phyloP scores from a whole-genome alignment of 768 basidiomycete genomes.

The Tulasnella sp. region DNA sequence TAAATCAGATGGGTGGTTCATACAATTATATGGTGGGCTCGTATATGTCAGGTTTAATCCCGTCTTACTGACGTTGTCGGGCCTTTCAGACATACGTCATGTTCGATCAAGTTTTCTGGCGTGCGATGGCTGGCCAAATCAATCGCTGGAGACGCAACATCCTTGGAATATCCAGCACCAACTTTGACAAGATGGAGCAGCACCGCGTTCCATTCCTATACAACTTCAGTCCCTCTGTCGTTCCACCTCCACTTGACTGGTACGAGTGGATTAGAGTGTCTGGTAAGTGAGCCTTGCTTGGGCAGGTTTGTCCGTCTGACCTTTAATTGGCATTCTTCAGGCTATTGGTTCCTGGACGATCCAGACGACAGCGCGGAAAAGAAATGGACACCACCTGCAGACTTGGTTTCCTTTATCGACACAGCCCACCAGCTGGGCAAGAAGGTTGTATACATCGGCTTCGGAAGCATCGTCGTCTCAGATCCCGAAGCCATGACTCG shows the following conservation, averaged over 20 bases:
- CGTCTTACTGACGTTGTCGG: background rate
- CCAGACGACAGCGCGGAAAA: conserved; percentile 81
- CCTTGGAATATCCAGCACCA: conserved; percentile 73
- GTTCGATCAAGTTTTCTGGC: conserved; percentile 98
- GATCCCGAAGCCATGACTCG: conserved; percentile 91
- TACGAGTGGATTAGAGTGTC: conserved; percentile 97
- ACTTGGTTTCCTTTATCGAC: conserved; percentile 78
- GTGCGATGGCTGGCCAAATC: conserved; percentile 87
- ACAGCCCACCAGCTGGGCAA: conserved; percentile 66
- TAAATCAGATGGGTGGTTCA: conserved; percentile 77
- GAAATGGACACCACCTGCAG: conserved; percentile 79
- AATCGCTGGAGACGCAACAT: conserved; percentile 86
- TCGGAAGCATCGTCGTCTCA: conserved; percentile 94
- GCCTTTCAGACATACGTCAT: conserved; percentile 75
- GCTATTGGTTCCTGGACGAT: conserved; percentile 96
- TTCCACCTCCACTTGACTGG: conserved; percentile 96
- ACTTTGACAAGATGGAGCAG: conserved; percentile 90
- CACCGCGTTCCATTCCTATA: conserved; percentile 98
- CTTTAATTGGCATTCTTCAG: conserved; percentile 39
- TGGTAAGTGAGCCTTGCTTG: conserved; percentile 44
- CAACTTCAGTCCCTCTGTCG: conserved; percentile 88
- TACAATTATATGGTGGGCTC: conserved; percentile 92
- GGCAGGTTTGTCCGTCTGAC: conserved; percentile 14
- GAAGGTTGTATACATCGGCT: conserved; percentile 96
- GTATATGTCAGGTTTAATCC: background rate